Evolutionary conservation across 768 basidiomycete species (phyloP).

Genomic region (Mycena latifolia): DNA sequence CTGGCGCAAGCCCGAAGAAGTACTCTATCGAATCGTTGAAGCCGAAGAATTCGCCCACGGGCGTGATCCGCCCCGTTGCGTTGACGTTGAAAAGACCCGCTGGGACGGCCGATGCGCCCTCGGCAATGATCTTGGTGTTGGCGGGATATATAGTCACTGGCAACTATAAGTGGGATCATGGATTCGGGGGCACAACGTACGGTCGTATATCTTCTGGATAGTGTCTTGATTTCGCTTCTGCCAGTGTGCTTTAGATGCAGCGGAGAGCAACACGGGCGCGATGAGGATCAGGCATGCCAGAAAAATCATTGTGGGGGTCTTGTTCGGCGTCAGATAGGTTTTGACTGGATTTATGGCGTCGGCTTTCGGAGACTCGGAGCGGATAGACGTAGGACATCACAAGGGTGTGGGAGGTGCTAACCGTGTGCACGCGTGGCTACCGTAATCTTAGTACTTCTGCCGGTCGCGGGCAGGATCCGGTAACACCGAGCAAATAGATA

Average conservation of each 20-base stretch:
- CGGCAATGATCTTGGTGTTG: conserved; percentile 14
- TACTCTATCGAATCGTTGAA: conserved; percentile 28
- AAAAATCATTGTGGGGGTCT: neutral
- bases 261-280: neutral
- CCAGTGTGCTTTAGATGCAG: conserved; percentile 10
- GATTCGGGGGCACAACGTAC: neutral
- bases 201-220: conserved; percentile 14
- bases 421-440: too few species aligned
- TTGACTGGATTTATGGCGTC: too few species aligned
- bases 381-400: too few species aligned
- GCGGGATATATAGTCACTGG: conserved; percentile 22
- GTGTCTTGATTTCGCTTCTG: conserved; percentile 2
- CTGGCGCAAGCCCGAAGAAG: conserved; percentile 26
- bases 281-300: neutral
- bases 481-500: too few species aligned
- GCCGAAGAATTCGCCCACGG: conserved; percentile 21
- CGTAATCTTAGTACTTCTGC: too few species aligned
- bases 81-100: conserved; percentile 19
- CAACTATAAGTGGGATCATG: neutral
- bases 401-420: too few species aligned
- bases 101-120: conserved; percentile 13
- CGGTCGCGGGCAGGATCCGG: too few species aligned
- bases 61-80: conserved; percentile 23
- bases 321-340: too few species aligned
- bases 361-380: too few species aligned